Conservation (phyloP, 768 basidiomycete species). For the Russula compacta region DNA sequence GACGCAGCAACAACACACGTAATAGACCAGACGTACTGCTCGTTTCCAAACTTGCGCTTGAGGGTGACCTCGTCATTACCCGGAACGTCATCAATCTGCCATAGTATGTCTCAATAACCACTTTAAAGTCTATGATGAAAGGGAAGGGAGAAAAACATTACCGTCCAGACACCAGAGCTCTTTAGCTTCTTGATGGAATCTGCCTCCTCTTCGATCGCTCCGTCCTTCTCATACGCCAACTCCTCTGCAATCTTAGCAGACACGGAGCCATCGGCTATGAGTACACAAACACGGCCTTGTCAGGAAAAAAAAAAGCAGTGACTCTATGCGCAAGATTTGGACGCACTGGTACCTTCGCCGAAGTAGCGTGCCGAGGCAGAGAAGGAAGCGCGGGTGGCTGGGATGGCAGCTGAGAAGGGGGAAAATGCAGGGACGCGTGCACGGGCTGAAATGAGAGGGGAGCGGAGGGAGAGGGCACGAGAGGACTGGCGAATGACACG, state of each 20-base stretch:
- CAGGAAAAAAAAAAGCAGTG: neutral
- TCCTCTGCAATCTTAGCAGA: constrained; percentile 72
- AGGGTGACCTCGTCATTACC: constrained; percentile 80
- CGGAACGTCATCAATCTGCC: constrained; percentile 55
- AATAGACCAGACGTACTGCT: constrained; percentile 48
- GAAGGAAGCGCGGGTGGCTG: constrained; percentile 32
- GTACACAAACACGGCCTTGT: neutral
- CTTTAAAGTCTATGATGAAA: neutral
- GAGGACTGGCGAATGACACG: constrained; percentile 52
- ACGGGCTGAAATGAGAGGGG: constrained; percentile 20
- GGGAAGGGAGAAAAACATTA: constrained; percentile 28
- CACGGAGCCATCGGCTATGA: constrained; percentile 62
- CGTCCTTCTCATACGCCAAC: constrained; percentile 76
- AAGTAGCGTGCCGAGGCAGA: constrained; percentile 32
- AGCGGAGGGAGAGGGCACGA: constrained; percentile 28
- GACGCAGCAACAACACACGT: no score
- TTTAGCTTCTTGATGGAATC: constrained; percentile 75
- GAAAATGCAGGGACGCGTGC: constrained; percentile 23
- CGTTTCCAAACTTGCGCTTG: constrained; percentile 81
- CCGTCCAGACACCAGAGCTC: constrained; percentile 69
- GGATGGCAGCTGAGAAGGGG: constrained; percentile 11
- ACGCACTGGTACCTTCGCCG: constrained; percentile 39
- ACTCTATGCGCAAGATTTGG: neutral
- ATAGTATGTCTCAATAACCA: neutral
- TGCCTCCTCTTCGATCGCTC: constrained; percentile 40